Conservation (phyloP, 306 rosid genomes). For the Hippophae gyantsensis region DNA sequence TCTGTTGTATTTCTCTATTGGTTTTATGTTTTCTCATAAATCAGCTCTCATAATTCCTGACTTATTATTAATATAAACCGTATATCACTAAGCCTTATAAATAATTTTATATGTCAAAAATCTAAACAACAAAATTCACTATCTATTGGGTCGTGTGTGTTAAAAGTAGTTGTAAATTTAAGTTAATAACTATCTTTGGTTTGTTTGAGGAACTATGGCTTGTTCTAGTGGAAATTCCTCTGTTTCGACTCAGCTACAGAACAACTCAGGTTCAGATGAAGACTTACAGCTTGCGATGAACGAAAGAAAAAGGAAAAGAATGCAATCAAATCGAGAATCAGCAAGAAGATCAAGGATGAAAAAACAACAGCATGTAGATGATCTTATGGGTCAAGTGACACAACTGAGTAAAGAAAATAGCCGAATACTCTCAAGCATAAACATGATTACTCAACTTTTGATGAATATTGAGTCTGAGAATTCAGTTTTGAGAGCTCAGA, state of each 20-base stretch:
- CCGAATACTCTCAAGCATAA: constrained; percentile 46
- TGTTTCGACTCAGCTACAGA: constrained; percentile 44
- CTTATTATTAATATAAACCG: not conserved
- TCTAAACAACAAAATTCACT: constrained; percentile 14
- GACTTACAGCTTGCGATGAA: constrained; percentile 53
- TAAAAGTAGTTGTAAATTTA: not conserved
- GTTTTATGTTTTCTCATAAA: constrained; percentile 92
- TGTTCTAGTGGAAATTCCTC: constrained; percentile 78
- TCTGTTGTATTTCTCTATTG: constrained; percentile 93
- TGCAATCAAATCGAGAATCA: constrained; percentile 89
- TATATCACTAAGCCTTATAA: not conserved
- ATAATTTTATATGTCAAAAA: constrained; percentile 8
- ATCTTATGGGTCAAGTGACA: constrained; percentile 51
- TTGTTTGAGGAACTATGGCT: constrained; percentile 38
- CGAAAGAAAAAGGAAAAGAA: constrained; percentile 84
- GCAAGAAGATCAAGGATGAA: constrained; percentile 87
- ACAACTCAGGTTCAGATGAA: constrained; percentile 58
- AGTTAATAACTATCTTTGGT: constrained; percentile 2
- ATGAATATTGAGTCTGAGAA: constrained; percentile 62
- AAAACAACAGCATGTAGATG: constrained; percentile 88
- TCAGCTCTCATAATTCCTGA: not conserved
- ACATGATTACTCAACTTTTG: constrained; percentile 51
- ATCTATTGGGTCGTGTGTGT: constrained; percentile 43
- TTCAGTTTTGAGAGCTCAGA: constrained; percentile 71
- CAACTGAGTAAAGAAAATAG: constrained; percentile 63